Percentiles rank a stretch among this genome's conserved stretches.
phyloP scores from a whole-genome alignment of 768 basidiomycete genomes.

The Psilocybe cyanescens region DNA sequence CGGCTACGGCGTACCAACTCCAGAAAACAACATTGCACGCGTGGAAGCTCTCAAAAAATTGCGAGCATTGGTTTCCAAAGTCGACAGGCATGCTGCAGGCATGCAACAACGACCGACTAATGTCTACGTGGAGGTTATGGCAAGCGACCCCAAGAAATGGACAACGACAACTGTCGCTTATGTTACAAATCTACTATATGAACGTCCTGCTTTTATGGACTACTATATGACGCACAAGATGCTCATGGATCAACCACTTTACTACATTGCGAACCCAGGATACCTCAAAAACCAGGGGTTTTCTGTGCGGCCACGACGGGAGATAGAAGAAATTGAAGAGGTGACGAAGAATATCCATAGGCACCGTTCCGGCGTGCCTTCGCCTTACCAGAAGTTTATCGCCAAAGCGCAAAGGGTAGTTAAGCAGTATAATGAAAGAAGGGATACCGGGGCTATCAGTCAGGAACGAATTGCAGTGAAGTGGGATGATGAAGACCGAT shows the following conservation, averaged over 20 bases:
- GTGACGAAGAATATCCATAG: constrained; percentile 53
- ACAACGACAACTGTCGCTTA: constrained; percentile 54
- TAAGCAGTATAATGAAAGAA: not conserved
- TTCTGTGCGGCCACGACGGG: constrained; percentile 61
- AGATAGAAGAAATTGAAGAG: constrained; percentile 52
- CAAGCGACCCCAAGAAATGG: constrained; percentile 56
- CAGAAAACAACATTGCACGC: constrained; percentile 56
- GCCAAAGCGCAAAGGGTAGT: constrained; percentile 20
- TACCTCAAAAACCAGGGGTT: constrained; percentile 58
- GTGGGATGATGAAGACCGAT: constrained; percentile 58
- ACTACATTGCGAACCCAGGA: constrained; percentile 55
- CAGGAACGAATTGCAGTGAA: constrained; percentile 28
- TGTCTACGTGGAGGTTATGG: constrained; percentile 42
- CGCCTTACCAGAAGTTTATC: constrained; percentile 17
- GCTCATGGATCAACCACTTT: constrained; percentile 55
- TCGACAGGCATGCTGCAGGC: constrained; percentile 42
- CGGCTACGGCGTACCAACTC: constrained; percentile 38
- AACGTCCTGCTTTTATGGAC: constrained; percentile 33
- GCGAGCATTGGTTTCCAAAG: constrained; percentile 50
- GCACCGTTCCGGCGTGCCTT: constrained; percentile 9
- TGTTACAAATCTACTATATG: constrained; percentile 49
- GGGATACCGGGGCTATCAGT: constrained; percentile 10
- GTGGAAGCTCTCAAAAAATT: constrained; percentile 66
- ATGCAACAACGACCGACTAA: constrained; percentile 21
- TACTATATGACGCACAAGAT: constrained; percentile 64